Evolutionary conservation across 2,329 filamentous ascomycete species (phyloP), one percentile per base, ranked within the genome.

Genomic region (Colletotrichum sublineola): DNA sequence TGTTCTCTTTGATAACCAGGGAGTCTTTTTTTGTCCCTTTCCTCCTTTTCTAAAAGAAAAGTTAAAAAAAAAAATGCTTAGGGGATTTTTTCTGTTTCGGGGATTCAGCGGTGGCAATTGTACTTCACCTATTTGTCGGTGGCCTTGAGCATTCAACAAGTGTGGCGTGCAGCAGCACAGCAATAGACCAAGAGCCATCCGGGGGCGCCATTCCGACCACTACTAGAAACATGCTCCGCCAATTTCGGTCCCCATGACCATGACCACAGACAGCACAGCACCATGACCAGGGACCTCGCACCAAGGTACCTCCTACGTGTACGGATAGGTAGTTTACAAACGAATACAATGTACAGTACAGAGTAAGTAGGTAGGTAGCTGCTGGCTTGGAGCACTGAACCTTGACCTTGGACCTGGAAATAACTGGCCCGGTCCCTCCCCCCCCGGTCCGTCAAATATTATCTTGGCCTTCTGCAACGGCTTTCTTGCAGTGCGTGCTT

Each of bases 1-100:
- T 56, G 70, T 73, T 61, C 29, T 61, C 24, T 55, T 50, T 24
- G 70, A 70, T 67, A 72, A 72, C 69, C 66, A 42, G 66, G 61
- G 60, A 40, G n/a, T n/a, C 20, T 31, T 63, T 33, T 40, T 42
- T 20, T 38, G 24, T 24, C 24, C 15, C 5, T 18, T 24, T 29
- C n/a, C 29, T 29, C 18, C 29, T 20, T 63, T 6, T 42, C 1
- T 15, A 15, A 6, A 11, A 44, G 15, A 6, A 24, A 24, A 24
- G 24, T 24, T 24, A 1, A 8, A 36, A 36, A 20, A 20, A n/a
- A n/a, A n/a, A 11, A n/a, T 9, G 8, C 4, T 46, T n/a, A 2
- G 44, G 18, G 44, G 0, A n/a, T n/a, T 46, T n/a, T 48, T 3
- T 48, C 18, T 24, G 20, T 24, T 12, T 48, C 7, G 2, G 11